Evolutionary conservation across 2,329 filamentous ascomycete genomes (phyloP), one percentile per base, ranked within the genome.

Genomic region (Coniochaeta sp.): DNA sequence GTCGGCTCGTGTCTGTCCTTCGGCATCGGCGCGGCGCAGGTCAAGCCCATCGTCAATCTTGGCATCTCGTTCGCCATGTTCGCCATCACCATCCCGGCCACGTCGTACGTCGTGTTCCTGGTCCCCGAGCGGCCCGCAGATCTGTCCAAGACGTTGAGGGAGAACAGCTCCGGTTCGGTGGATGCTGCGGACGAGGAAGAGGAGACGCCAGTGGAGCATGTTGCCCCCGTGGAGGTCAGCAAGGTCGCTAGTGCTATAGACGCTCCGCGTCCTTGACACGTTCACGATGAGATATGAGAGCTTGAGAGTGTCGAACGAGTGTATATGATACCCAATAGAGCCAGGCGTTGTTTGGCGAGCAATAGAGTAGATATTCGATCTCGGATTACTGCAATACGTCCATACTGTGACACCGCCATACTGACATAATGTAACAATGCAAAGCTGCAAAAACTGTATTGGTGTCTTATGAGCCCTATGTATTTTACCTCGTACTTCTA

Each of bases 21-120:
- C 44, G 79, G 77, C 1, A 73, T 82, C 19, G 79, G 80, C 2
- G 77, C 79, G 0, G 72, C 74, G 2, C 73, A 76, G 61, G 72
- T 79, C 1, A 66, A 71, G 42, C 77, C 78, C 1, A 79, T 81
- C 71, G 72, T 77, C 12, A 81, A 81, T 60, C 68, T 82, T 26
- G 70, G 79, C 38, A 68, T 81, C 6, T 74, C 79, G 0, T 78
- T 80, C 62, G 76, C 71, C 50, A 77, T 81, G 75, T 81, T 81
- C 58, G 70, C 67, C 2, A 63, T 80, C 12, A 71, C 72, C 9
- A 70, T 77, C 1, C 75, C 75, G 1, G 67, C 73, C 0, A 77
- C 75, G 0, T 69, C 71, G 0, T 66, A 64, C 26, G 73, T 71
- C 0, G 72, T 75, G 7, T 69, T 72, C 1, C 61, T 77, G 14